Percentiles rank a stretch among this genome's conserved stretches.
phyloP scores from a whole-genome alignment of 163 green algal genomes.

The Scenedesmus sp. region DNA sequence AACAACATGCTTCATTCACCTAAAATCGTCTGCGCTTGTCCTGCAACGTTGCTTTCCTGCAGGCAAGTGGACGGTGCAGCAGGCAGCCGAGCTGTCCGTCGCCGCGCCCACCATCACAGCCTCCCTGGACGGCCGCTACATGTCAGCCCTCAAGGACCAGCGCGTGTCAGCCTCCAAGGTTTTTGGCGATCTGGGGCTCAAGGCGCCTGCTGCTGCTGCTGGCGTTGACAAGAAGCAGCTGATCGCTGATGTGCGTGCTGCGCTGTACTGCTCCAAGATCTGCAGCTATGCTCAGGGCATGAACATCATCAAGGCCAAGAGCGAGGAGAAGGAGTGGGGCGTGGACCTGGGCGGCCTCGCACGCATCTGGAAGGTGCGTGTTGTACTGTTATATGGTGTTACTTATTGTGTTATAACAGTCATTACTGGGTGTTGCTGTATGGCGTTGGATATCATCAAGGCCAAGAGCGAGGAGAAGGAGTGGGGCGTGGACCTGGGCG shows the following conservation, averaged over 20 bases:
- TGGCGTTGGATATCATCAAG: slow-evolving; percentile 94
- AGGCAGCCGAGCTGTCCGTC: slow-evolving; percentile 95
- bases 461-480: slow-evolving; percentile 91
- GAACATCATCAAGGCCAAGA: slow-evolving; percentile 98
- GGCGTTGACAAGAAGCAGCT: slow-evolving; percentile 93
- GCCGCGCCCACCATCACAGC: slow-evolving; percentile 95
- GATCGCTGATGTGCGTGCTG: slow-evolving; percentile 86
- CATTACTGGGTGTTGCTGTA: no score
- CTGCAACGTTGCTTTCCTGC: neutral
- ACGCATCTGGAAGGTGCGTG: slow-evolving; percentile 95
- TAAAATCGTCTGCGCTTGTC: neutral
- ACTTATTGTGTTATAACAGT: neutral
- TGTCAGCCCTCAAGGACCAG: slow-evolving; percentile 90
- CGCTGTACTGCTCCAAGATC: slow-evolving; percentile 98
- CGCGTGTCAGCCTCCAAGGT: slow-evolving; percentile 42
- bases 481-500: slow-evolving; percentile 93
- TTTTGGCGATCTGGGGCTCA: slow-evolving; percentile 39
- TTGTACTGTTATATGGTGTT: neutral
- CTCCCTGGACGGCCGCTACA: slow-evolving; percentile 92
- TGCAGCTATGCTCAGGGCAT: slow-evolving; percentile 91
- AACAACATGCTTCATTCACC: no score
- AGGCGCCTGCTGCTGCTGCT: slow-evolving; percentile 52
- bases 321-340: slow-evolving; percentile 88
- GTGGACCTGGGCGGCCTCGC: slow-evolving; percentile 92
- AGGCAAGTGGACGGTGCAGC: slow-evolving; percentile 99